Percentiles rank a stretch among this genome's conserved stretches.
phyloP scores from a whole-genome alignment of 176 grass and related monocot genomes.

The Panicum miliaceum region DNA sequence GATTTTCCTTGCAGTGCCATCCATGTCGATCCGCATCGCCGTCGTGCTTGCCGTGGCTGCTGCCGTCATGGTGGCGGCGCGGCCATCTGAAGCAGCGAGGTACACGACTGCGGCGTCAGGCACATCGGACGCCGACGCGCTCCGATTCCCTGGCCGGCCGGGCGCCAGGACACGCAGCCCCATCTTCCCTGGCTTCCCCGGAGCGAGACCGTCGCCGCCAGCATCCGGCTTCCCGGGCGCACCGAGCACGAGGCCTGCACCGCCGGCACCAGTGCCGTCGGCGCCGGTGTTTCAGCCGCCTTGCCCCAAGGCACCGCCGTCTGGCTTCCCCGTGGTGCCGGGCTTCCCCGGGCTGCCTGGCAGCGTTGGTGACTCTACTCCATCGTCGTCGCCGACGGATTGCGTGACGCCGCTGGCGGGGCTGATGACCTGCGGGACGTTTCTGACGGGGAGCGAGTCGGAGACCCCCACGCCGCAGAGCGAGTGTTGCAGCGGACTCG shows the following conservation, averaged over 20 bases:
- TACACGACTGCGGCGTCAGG: too few species aligned
- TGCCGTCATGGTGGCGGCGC: neutral
- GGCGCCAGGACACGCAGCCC: slow-evolving; percentile 36
- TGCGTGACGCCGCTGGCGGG: slow-evolving; percentile 58
- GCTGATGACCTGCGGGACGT: slow-evolving; percentile 56
- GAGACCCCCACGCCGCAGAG: slow-evolving; percentile 53
- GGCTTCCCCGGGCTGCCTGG: slow-evolving; percentile 41
- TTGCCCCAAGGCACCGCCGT: neutral
- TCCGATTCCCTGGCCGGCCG: slow-evolving; percentile 29
- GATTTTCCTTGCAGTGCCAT: neutral
- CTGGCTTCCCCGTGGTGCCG: neutral
- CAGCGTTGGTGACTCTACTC: neutral
- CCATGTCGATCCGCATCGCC: neutral
- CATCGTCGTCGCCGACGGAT: slow-evolving; percentile 38
- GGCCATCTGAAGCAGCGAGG: neutral
- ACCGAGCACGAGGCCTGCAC: neutral
- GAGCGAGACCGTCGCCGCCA: neutral
- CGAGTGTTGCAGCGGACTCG: slow-evolving; percentile 48
- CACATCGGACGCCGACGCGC: neutral
- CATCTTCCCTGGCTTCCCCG: slow-evolving; percentile 35
- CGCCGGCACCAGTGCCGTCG: neutral
- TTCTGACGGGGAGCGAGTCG: slow-evolving; percentile 46
- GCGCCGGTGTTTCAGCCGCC: neutral
- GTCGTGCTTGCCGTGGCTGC: neutral
- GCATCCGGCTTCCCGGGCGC: neutral